Base-by-base conservation (phyloP, 805 yeast genomes). In the Yarrowia bubula region DNA sequence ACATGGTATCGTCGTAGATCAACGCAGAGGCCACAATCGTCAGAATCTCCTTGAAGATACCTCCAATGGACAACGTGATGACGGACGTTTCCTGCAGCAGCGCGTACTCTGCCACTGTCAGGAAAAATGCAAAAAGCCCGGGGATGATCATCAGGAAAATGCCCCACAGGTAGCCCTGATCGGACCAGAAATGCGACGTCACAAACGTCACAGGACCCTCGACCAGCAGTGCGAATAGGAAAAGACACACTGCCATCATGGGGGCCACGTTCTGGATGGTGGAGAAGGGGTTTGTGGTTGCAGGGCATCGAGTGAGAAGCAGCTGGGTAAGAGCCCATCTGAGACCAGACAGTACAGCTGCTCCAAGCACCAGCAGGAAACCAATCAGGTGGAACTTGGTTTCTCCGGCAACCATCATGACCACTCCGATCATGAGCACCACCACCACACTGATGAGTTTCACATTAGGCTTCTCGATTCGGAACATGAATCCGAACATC, bases 301-400 rank as follows among this genome's bases (percentile, higher is more conserved):
- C 77, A 32, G 79, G 80, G 68, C 85, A 86, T 48, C 78, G 81
- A 69, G 83, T 87, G 58, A 95, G 77, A 39, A 93, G 80, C 22
- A 95, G 75, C 73, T 95, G 98, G 0, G 98, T 92, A 67, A 92
- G 83, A 1, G 96, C 93, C 99, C 99, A 95, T 68, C 99, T 83
- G 61, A 95, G 78, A 0, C 99, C 99, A 14, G 95, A 87, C 77
- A 91, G 82, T 73, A 88, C 82, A 1, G 96, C 85, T 4, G 97
- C 92, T 1, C 83, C 77, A 33, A 95, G 76, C 1, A 93, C 98
- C 32, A 92, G 77, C 1, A 85, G 63, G 22, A 91, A 85, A 1
- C 99, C 98, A 1, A 87, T 67, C 35, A 74, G 63, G 33, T 72
- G 71, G 65, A 75, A 76, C 46, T 74, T 69, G 13, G 77, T 70